A percentile compares a stretch with the other conserved stretches of the same genome.
Evolutionary conservation across 1,284 basidiomycete genomes (phyloP).

Genomic region (Calocybe gambosa): DNA sequence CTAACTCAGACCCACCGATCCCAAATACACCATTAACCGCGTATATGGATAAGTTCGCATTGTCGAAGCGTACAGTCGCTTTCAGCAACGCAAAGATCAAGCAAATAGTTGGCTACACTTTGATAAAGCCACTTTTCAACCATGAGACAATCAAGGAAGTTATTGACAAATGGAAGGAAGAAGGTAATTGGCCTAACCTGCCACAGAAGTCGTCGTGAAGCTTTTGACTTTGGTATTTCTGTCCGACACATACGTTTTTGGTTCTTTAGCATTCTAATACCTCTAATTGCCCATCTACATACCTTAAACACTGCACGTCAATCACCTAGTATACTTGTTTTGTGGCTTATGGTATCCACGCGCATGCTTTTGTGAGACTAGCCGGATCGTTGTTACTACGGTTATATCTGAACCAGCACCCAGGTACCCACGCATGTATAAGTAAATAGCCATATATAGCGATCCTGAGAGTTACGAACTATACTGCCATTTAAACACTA

Average conservation of each 20-base stretch:
- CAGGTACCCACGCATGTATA: too few species aligned
- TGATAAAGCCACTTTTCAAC: constrained; percentile 59
- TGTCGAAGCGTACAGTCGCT: constrained; percentile 61
- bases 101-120: constrained; percentile 63
- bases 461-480: constrained; percentile 21
- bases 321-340: not conserved
- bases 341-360: not conserved
- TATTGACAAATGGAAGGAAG: constrained; percentile 73
- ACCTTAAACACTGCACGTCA: not conserved
- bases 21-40: constrained; percentile 72
- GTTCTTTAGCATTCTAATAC: not conserved
- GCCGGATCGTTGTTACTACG: too few species aligned
- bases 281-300: not conserved
- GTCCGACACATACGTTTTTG: not conserved
- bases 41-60: constrained; percentile 73
- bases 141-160: constrained; percentile 65
- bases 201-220: not conserved
- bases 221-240: not conserved
- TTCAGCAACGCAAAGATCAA: constrained; percentile 71
- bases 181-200: constrained; percentile 68
- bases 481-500: constrained; percentile 19
- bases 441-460: not conserved
- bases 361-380: too few species aligned
- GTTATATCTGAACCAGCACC: too few species aligned
- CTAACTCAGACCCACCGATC: constrained; percentile 68